These are phyloP conservation scores for Paecilomyces sp. DNA, from an alignment of 2,329 filamentous ascomycete species.

Conservation along the genomic window DNA sequence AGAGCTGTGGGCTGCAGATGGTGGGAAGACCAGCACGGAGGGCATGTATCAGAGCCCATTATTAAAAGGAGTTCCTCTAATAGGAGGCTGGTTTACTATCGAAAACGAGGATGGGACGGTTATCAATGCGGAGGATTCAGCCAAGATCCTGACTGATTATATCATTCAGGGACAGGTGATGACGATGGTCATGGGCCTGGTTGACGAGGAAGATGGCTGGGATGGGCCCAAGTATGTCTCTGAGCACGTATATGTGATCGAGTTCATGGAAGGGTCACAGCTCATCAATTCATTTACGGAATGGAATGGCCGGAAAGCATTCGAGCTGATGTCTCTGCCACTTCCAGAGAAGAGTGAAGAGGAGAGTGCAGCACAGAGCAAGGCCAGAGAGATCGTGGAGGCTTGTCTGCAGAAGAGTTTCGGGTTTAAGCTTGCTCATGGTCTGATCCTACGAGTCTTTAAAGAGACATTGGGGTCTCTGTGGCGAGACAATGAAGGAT, in stretches of 20 bases:
- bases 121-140: slow-evolving; percentile 32
- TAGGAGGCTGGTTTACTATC: slow-evolving; percentile 16
- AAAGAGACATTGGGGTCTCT: slow-evolving; percentile 47
- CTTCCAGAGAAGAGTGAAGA: slow-evolving; percentile 31
- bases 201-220: slow-evolving; percentile 47
- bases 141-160: slow-evolving; percentile 47
- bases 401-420: slow-evolving; percentile 44
- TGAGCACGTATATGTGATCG: slow-evolving; percentile 44
- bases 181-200: slow-evolving; percentile 44
- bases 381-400: slow-evolving; percentile 47
- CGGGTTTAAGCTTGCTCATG: slow-evolving; percentile 51
- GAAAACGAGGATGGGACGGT: slow-evolving; percentile 21
- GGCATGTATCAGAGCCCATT: slow-evolving; percentile 45
- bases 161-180: slow-evolving; percentile 52
- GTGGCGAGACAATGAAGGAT: slow-evolving; percentile 45
- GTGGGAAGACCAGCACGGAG: slow-evolving; percentile 43
- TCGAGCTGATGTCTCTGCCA: slow-evolving; percentile 42
- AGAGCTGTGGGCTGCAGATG: slow-evolving; percentile 42
- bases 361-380: slow-evolving; percentile 41
- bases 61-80: slow-evolving; percentile 38
- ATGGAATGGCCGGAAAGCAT: slow-evolving; percentile 46
- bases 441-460: slow-evolving; percentile 44
- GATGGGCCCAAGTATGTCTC: slow-evolving; percentile 47
- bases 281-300: slow-evolving; percentile 47
- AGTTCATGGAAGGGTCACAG: slow-evolving; percentile 46